Base-by-base conservation (phyloP, 2,329 filamentous ascomycete species). In the Eutypella sp. region DNA sequence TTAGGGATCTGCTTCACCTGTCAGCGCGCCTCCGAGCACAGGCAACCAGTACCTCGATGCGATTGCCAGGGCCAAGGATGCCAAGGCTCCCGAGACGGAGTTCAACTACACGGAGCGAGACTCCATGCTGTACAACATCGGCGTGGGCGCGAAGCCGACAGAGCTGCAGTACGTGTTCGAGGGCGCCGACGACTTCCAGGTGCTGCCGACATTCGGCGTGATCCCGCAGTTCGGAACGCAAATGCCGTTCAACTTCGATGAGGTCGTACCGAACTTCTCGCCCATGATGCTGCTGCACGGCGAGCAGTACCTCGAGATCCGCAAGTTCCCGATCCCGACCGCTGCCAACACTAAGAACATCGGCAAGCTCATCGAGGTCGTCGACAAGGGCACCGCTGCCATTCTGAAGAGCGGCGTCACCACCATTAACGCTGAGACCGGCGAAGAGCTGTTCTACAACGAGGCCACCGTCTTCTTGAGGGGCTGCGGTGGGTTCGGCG, bases 261-360 rank as follows among this genome's bases (percentile, higher is more conserved):
- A 91, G 47, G 79, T 99, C 50, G 86, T 97, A 23, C 90, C 91
- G 66, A 95, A 97, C 77, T 99, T 96, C 76, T 89, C 82, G 31
- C 92, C 91, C 51, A 96, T 96, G 89, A 96, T 96, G 90, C 82
- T 99, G 42, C 85, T 99, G 20, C 93, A 99, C 73, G 93, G 93
- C 64, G 93, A 99, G 76, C 93, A 99, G 70, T 99, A 91, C 72
- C 88, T 99, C 53, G 93, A 99, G 71, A 80, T 99, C 62, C 83
- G 85, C 64, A 89, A 92, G 68, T 95, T 84, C 73, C 93, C 93
- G 34, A 87, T 97, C 59, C 92, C 92, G 29, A 96, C 91, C 25
- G 79, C 84, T 45, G 90, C 80, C 42, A 84, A 82, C 47, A 84
- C 95, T 41, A 68, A 87, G 57, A 89, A 86, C 47, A 81, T 83